Percentiles rank a stretch among this genome's conserved stretches.
Conservation (phyloP, 805 yeast species). For the Pichia gijzeniarum region DNA sequence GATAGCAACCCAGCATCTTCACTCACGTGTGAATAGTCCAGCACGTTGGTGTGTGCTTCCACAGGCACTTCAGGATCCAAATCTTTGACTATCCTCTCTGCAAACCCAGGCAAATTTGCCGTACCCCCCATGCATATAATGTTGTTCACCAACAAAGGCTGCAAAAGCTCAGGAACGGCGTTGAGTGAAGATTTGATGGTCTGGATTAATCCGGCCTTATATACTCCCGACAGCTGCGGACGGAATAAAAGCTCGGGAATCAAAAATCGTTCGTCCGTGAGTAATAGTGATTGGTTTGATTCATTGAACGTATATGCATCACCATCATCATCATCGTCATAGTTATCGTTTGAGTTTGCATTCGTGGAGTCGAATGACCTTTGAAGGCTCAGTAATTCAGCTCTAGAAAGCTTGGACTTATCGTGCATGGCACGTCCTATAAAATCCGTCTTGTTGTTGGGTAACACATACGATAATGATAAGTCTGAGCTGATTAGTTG, state of each 20-base stretch:
- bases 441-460: slow-evolving; percentile 77
- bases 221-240: slow-evolving; percentile 74
- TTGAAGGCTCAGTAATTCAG: slow-evolving; percentile 17
- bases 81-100: slow-evolving; percentile 52
- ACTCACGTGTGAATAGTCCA: slow-evolving; percentile 20
- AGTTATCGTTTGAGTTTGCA: slow-evolving; percentile 76
- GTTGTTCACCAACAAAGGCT: slow-evolving; percentile 76
- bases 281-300: slow-evolving; percentile 52
- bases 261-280: slow-evolving; percentile 81
- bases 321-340: slow-evolving; percentile 49
- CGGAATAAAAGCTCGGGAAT: slow-evolving; percentile 83
- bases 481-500: slow-evolving; percentile 23
- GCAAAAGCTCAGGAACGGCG: slow-evolving; percentile 62
- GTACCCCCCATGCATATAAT: slow-evolving; percentile 81
- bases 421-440: slow-evolving; percentile 48
- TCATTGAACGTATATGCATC: slow-evolving; percentile 24
- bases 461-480: slow-evolving; percentile 69
- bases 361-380: slow-evolving; percentile 61
- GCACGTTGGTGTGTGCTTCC: slow-evolving; percentile 58
- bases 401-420: slow-evolving; percentile 10
- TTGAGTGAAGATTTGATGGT: slow-evolving; percentile 62
- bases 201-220: slow-evolving; percentile 72
- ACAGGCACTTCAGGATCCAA: slow-evolving; percentile 63
- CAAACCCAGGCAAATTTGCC: slow-evolving; percentile 61
- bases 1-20: slow-evolving; percentile 36